Conservation (phyloP, 1,284 basidiomycete species). For the Boletellus deceptivus region DNA sequence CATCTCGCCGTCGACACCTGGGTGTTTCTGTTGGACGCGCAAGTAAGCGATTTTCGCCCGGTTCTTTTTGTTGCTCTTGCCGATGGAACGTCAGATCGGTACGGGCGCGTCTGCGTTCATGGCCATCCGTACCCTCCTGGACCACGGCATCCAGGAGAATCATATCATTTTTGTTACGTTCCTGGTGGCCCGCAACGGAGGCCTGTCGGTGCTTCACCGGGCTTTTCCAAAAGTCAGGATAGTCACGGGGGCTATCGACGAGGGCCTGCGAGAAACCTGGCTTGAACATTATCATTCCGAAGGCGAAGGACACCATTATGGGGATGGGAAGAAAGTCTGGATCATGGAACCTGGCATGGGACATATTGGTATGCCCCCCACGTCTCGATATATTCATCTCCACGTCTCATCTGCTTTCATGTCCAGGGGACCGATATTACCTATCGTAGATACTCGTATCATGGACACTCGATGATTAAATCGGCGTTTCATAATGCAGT, state of each 20-base stretch:
- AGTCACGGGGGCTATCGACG: slow-evolving; percentile 81
- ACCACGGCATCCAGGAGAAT: slow-evolving; percentile 87
- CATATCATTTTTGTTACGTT: slow-evolving; percentile 88
- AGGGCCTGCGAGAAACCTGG: slow-evolving; percentile 70
- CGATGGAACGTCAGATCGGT: slow-evolving; percentile 62
- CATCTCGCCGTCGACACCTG: slow-evolving; percentile 67
- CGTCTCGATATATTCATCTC: neutral
- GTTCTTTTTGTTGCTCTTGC: neutral
- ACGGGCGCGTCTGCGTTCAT: slow-evolving; percentile 95
- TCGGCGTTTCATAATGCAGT: slow-evolving; percentile 4
- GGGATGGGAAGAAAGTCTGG: slow-evolving; percentile 63
- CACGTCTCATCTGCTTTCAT: slow-evolving; percentile 6
- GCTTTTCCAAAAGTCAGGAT: slow-evolving; percentile 85
- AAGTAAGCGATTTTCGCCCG: slow-evolving; percentile 43
- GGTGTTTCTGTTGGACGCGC: slow-evolving; percentile 92
- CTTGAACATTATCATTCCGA: slow-evolving; percentile 51
- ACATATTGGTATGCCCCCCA: slow-evolving; percentile 60
- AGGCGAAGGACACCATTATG: slow-evolving; percentile 36
- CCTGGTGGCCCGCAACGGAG: slow-evolving; percentile 81
- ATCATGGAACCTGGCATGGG: slow-evolving; percentile 80
- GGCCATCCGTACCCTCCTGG: slow-evolving; percentile 93
- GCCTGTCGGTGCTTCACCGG: slow-evolving; percentile 71
- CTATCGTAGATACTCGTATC: slow-evolving; percentile 24
- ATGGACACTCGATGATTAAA: slow-evolving; percentile 8
- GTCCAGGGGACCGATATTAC: slow-evolving; percentile 49